Conservation (phyloP, 2,329 filamentous ascomycete species). For the Ophiostoma novo-ulmi region DNA sequence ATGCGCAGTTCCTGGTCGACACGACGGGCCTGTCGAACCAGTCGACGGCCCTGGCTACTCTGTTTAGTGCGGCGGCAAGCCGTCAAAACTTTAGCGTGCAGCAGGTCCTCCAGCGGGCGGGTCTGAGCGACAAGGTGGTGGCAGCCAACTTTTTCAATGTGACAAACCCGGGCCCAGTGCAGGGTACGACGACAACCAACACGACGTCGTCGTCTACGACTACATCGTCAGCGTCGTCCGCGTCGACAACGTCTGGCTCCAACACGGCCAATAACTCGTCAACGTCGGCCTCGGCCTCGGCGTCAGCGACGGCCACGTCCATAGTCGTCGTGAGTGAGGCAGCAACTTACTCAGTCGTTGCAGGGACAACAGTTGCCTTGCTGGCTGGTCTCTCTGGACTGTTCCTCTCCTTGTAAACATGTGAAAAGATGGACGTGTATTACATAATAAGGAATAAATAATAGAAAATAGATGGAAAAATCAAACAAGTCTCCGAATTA, state of each 20-base stretch:
- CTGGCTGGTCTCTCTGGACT: neutral
- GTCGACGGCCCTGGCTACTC: constrained; percentile 26
- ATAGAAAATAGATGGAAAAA: neutral
- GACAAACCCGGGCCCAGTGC: neutral
- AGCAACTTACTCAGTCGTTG: neutral
- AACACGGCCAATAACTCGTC: neutral
- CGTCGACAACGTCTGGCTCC: neutral
- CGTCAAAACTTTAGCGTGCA: constrained; percentile 35
- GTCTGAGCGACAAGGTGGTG: constrained; percentile 34
- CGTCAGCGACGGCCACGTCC: neutral
- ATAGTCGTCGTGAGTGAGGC: neutral
- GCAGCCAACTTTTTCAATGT: constrained; percentile 35
- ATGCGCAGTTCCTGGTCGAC: constrained; percentile 40
- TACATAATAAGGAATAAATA: neutral
- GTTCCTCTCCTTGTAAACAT: neutral
- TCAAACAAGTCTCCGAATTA: neutral
- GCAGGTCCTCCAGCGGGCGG: constrained; percentile 33
- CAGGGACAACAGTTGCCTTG: neutral
- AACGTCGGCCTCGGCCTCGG: neutral
- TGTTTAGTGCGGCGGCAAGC: constrained; percentile 32
- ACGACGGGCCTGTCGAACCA: constrained; percentile 32
- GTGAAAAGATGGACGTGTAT: neutral
- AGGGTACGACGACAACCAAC: neutral
- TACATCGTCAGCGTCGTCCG: neutral
- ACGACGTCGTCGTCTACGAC: neutral